Base-by-base conservation (phyloP, 805 yeast genomes). In the Ogataea zsoltii region DNA sequence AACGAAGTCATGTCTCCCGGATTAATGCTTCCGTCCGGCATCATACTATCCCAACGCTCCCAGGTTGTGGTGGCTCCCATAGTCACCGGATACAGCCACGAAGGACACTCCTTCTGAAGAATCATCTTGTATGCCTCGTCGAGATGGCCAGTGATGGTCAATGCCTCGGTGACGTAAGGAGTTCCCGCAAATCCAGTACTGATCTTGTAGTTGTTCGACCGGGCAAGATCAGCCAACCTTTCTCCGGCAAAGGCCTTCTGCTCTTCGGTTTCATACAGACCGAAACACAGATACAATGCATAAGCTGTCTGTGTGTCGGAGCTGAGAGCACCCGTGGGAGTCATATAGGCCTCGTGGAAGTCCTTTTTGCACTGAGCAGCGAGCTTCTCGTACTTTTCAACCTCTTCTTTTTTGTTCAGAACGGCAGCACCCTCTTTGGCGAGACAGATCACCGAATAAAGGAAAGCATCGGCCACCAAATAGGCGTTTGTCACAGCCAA, bases 31-130 rank as follows among this genome's bases (percentile, higher is more conserved):
- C 63, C 63, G 37, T 58, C 52, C 2, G 58, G 60, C 26, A 57
- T 36, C 59, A 59, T 55, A 40, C 63, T 59, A 36, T 59, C 60
- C 62, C 62, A 59, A 9, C 63, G 53, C 35, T 59, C 63, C 63
- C 63, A 59, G 11, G 56, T 45, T 2, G 63, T 59, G 17, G 63
- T 59, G 5, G 63, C 63, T 2, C 63, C 63, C 60, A 58, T 54
- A 7, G 62, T 36, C 4, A 59, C 56, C 6, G 63, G 62, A 35
- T 59, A 59, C 19, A 59, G 41, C 63, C 63, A 59, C 6, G 62
- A 58, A 7, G 63, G 63, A 31, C 54, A 45, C 37, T 49, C 40
- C 13, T 46, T 50, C 33, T 55, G 53, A 13, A 56, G 36, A 13
- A 59, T 41, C 60, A 58, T 49, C 23, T 44, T 44, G 46, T 54